Evolutionary conservation across 345 rosid species (phyloP).

Genomic region (Lepidium africanum): DNA sequence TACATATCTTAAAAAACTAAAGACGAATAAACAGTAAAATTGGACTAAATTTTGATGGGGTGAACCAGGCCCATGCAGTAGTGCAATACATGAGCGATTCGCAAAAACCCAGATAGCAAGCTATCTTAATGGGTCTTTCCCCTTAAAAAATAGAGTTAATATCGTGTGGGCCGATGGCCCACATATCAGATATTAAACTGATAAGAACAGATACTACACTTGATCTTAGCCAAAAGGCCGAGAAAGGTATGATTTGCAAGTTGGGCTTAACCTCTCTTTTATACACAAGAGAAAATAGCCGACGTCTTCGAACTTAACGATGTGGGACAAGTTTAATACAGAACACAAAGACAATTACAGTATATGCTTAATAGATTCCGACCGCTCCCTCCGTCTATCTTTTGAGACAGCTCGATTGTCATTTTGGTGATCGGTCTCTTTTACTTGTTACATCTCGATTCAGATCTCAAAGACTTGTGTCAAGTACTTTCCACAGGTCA

Average conservation of each 20-base stretch:
- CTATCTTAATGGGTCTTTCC: neutral
- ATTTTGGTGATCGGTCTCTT: neutral
- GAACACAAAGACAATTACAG: neutral
- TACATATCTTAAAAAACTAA: too few species aligned
- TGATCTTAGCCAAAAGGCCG: constrained; percentile 75
- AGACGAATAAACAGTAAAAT: neutral
- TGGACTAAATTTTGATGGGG: neutral
- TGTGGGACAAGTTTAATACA: neutral
- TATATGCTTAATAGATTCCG: too few species aligned
- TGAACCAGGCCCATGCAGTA: neutral
- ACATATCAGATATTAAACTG: neutral
- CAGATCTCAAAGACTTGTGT: neutral
- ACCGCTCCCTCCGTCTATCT: too few species aligned
- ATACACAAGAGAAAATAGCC: neutral
- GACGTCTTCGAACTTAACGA: neutral
- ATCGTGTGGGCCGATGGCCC: neutral
- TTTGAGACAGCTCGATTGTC: too few species aligned
- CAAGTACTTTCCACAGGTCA: neutral
- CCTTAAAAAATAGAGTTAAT: constrained; percentile 7
- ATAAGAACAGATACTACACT: constrained; percentile 42
- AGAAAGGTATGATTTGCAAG: constrained; percentile 34
- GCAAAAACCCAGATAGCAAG: neutral
- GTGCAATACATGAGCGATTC: neutral
- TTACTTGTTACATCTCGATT: neutral
- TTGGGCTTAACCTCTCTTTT: neutral